Conservation (phyloP, 805 yeast species). For the Ogataea angusta region DNA sequence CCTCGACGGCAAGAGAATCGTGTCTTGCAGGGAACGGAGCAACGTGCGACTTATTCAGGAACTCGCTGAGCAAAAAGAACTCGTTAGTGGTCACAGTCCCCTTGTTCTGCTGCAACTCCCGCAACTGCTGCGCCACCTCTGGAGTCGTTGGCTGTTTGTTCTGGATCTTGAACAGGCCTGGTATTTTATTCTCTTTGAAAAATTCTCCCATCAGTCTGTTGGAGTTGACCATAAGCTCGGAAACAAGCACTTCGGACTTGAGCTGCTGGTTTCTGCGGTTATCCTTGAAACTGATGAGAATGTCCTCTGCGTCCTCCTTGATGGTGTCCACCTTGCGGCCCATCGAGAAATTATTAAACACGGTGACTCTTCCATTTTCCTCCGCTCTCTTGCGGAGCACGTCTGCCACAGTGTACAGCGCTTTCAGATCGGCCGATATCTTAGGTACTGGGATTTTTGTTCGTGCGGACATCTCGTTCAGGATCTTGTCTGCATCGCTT, state of each 20-base stretch:
- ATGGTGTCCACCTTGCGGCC: slow-evolving; percentile 23
- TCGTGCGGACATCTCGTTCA: neutral
- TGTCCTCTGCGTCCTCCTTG: neutral
- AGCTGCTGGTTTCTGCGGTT: slow-evolving; percentile 22
- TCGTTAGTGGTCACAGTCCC: slow-evolving; percentile 36
- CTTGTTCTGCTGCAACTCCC: slow-evolving; percentile 17
- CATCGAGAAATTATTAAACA: slow-evolving; percentile 20
- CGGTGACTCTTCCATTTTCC: slow-evolving; percentile 35
- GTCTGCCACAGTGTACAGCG: slow-evolving; percentile 33
- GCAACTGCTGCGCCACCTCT: slow-evolving; percentile 16
- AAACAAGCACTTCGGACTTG: slow-evolving; percentile 61
- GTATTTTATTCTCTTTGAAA: slow-evolving; percentile 42
- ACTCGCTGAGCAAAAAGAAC: slow-evolving; percentile 40
- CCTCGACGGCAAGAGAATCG: slow-evolving; percentile 56
- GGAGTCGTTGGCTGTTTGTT: slow-evolving; percentile 21
- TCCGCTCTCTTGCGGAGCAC: slow-evolving; percentile 32
- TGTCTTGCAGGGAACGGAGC: slow-evolving; percentile 48
- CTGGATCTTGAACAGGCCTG: slow-evolving; percentile 47
- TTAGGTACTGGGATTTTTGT: neutral
- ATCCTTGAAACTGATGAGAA: slow-evolving; percentile 2
- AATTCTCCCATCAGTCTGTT: slow-evolving; percentile 57
- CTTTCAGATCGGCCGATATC: slow-evolving; percentile 22
- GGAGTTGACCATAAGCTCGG: slow-evolving; percentile 81
- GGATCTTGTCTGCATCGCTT: slow-evolving; percentile 2
- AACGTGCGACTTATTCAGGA: slow-evolving; percentile 52